phyloP scores from a whole-genome alignment of 2,329 filamentous ascomycete genomes.

The Chaetomiaceae sp. region DNA sequence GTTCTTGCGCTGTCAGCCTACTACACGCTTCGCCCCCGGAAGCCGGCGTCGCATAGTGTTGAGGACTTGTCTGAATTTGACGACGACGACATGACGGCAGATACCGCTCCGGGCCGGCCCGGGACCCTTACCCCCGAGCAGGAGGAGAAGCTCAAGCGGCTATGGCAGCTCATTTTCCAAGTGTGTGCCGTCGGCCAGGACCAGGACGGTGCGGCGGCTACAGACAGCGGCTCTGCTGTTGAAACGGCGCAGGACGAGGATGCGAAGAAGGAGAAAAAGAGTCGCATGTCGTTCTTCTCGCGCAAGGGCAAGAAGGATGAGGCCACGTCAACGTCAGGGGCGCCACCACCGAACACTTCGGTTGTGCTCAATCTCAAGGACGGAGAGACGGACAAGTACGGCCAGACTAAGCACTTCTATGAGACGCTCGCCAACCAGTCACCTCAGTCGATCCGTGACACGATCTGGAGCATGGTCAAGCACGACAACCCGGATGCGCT shows the following conservation, averaged over 20 bases:
- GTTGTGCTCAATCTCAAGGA: conserved; percentile 38
- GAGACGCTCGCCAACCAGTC: conserved; percentile 71
- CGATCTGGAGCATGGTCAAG: conserved; percentile 93
- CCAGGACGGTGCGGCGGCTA: conserved; percentile 25
- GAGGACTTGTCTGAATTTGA: background rate
- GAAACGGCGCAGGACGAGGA: conserved; percentile 27
- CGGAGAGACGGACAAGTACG: conserved; percentile 82
- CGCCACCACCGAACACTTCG: conserved; percentile 3
- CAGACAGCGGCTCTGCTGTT: conserved; percentile 27
- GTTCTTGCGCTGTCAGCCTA: conserved; percentile 17
- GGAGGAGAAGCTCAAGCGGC: conserved; percentile 78
- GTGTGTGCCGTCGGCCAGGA: conserved; percentile 60
- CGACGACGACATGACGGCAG: conserved; percentile 26
- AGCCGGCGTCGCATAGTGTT: background rate
- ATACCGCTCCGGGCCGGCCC: conserved; percentile 63
- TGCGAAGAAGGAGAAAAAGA: conserved; percentile 57
- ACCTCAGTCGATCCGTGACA: conserved; percentile 71
- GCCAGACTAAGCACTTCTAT: conserved; percentile 80
- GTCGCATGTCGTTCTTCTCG: conserved; percentile 65
- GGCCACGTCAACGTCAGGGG: conserved; percentile 32
- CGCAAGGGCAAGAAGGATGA: conserved; percentile 51
- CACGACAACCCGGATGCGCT: conserved; percentile 89
- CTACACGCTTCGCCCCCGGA: conserved; percentile 6
- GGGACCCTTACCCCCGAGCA: conserved; percentile 87
- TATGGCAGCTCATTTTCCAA: conserved; percentile 74